Conservation (phyloP, 495 filamentous ascomycete genomes). For the Tuber indicum region DNA sequence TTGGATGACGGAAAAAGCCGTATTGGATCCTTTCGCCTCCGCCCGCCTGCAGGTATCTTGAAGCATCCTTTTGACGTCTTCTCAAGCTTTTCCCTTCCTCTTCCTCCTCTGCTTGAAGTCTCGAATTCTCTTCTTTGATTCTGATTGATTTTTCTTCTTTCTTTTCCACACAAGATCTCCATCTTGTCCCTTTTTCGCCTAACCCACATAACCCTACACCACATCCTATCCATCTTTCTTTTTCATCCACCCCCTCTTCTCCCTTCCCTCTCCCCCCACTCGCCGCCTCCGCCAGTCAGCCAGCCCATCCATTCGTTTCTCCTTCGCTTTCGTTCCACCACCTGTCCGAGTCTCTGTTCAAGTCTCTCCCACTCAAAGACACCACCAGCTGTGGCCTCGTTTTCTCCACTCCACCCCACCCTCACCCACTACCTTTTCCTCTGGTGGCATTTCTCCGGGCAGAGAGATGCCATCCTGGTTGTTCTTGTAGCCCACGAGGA, state of each 20-base stretch:
- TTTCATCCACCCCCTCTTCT: constrained; percentile 7
- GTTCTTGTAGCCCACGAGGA: constrained; percentile 14
- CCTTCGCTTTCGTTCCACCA: constrained; percentile 24
- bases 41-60: constrained; percentile 34
- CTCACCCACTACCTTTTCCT: constrained; percentile 25
- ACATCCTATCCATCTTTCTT: background rate
- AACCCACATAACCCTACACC: constrained; percentile 3
- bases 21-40: constrained; percentile 23
- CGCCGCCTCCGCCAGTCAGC: constrained; percentile 10
- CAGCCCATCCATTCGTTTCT: constrained; percentile 24
- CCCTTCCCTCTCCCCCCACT: constrained; percentile 13
- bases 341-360: constrained; percentile 13
- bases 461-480: constrained; percentile 29
- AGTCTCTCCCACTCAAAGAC: constrained; percentile 10
- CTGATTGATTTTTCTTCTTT: constrained; percentile 14
- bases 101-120: constrained; percentile 9
- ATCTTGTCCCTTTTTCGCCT: background rate
- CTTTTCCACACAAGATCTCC: constrained; percentile 3
- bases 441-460: constrained; percentile 30
- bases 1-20: constrained; percentile 28
- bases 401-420: constrained; percentile 23
- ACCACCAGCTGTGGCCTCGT: constrained; percentile 19
- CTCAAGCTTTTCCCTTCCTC: constrained; percentile 9
- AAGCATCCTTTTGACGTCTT: constrained; percentile 19
- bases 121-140: constrained; percentile 6